phyloP scores from a whole-genome alignment of 176 grass and related monocot species.

The Bolboschoenus planiculmis region DNA sequence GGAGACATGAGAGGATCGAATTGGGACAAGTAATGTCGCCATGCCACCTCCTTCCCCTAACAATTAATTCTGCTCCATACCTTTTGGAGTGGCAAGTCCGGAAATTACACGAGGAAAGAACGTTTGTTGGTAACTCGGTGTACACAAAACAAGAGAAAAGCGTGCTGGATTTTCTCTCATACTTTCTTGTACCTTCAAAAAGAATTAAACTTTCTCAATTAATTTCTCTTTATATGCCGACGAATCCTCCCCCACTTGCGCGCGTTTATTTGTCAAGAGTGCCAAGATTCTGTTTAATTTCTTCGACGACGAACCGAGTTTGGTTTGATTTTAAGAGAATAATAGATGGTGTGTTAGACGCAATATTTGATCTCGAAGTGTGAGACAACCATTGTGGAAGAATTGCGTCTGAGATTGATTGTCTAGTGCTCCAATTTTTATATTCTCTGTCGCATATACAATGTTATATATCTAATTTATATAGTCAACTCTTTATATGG shows the following conservation, averaged over 20 bases:
- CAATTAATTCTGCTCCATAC: not conserved
- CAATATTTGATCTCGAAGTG: no score
- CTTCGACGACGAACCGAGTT: not conserved
- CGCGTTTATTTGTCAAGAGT: not conserved
- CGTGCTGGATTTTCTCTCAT: slow-evolving; percentile 5
- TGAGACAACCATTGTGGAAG: no score
- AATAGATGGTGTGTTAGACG: no score
- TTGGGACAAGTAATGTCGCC: not conserved
- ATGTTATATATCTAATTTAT: no score
- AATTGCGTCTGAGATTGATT: not conserved
- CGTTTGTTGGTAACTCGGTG: not conserved
- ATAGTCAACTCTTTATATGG: no score
- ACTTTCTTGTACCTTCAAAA: not conserved
- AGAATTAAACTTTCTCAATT: not conserved
- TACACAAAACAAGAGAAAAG: not conserved
- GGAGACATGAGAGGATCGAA: not conserved
- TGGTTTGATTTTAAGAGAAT: not conserved
- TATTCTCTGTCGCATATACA: no score
- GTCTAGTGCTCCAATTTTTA: not conserved
- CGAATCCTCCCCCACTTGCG: slow-evolving; percentile 3
- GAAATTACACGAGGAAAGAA: not conserved
- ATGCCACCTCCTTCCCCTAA: not conserved
- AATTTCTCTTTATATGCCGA: not conserved
- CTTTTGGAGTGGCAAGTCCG: not conserved
- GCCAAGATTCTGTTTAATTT: not conserved